Base-by-base conservation (phyloP, 2,329 filamentous ascomycete genomes). In the Colletotrichum sp. region DNA sequence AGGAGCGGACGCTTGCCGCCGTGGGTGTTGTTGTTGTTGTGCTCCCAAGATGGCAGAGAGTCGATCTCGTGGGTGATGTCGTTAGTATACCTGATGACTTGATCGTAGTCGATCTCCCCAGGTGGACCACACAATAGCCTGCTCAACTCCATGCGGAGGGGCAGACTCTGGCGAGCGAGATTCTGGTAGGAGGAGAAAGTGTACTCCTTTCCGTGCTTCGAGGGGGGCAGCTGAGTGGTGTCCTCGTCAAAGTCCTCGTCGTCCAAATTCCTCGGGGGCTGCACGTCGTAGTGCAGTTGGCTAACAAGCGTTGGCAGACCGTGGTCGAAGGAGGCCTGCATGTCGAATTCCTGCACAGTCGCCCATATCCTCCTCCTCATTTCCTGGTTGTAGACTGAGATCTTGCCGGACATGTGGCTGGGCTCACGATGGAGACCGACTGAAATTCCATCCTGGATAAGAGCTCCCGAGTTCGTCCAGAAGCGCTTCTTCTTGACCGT, bases 401-500 rank as follows among this genome's bases (percentile, higher is more conserved):
- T 89, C 77, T 89, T 89, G 71, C 88, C 87, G 21, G 84, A 86
- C 84, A 91, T 89, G 74, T 89, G 87, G 79, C 89, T 89, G 5
- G 90, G 90, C 79, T 92, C 91, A 21, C 89, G 89, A 79, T 93
- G 91, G 63, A 93, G 85, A 18, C 90, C 91, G 34, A 92, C 88
- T 3, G 89, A 88, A 73, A 92, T 89, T 71, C 89, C 90, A 68
- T 92, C 89, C 64, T 90, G 90, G 16, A 92, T 88, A 72, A 92
- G 84, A 7, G 88, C 86, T 1, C 91, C 90, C 1, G 91, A 86
- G 52, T 87, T 86, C 18, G 89, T 91, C 91, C 91, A 92, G 82
- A 91, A 92, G 15, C 90, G 87, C 86, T 92, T 92, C 87, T 92
- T 92, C 85, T 92, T 92, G 78, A 92, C 88, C 3, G 89, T 90